Conservation (phyloP, 768 basidiomycete species). For the Naganishia friedmannii region DNA sequence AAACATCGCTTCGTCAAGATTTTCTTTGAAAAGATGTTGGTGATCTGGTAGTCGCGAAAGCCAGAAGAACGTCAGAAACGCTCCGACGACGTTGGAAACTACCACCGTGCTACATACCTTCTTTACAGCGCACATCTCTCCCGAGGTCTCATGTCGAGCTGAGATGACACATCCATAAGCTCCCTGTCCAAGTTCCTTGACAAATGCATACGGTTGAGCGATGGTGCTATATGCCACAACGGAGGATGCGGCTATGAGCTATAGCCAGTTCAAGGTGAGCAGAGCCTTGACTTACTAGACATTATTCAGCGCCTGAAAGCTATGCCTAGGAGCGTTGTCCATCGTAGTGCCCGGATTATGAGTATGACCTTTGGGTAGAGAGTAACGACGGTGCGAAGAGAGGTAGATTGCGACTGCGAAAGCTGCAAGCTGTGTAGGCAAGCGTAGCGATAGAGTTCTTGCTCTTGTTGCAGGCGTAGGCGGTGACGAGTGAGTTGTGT, state of each 20-base stretch:
- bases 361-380: background rate
- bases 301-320: constrained; percentile 49
- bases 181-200: constrained; percentile 95
- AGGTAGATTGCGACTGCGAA: background rate
- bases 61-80: background rate
- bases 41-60: constrained; percentile 37
- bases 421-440: background rate
- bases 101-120: constrained; percentile 26
- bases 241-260: constrained; percentile 1
- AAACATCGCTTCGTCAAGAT: constrained; percentile 96
- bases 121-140: constrained; percentile 51
- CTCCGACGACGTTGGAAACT: background rate
- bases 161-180: constrained; percentile 90
- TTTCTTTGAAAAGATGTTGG: constrained; percentile 52
- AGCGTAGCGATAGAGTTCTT: background rate
- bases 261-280: background rate
- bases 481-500: background rate
- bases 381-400: background rate
- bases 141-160: constrained; percentile 55
- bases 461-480: background rate
- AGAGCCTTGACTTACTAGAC: constrained; percentile 41
- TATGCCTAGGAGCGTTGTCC: constrained; percentile 49
- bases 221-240: constrained; percentile 27
- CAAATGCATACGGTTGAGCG: constrained; percentile 58
- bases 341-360: constrained; percentile 25